phyloP scores from a whole-genome alignment of 352 stramenopile genomes.

The Phytophthora fragariaefolia region DNA sequence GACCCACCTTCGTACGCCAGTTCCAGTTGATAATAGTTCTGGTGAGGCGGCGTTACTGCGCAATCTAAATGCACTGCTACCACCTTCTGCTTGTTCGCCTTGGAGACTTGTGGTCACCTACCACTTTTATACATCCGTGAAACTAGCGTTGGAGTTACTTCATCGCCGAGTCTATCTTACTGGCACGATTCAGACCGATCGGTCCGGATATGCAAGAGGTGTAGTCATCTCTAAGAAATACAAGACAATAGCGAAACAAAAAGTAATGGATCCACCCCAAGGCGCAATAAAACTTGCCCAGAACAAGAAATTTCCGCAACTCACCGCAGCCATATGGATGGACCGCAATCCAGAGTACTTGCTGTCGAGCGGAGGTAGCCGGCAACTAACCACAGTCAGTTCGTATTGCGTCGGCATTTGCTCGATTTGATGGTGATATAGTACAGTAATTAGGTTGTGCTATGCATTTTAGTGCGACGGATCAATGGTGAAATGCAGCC shows the following conservation, averaged over 20 bases:
- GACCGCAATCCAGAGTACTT: slow-evolving; percentile 15
- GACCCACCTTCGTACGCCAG: not conserved
- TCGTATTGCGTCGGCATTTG: slow-evolving; percentile 1
- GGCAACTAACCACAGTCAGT: slow-evolving; percentile 3
- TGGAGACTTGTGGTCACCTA: slow-evolving; percentile 3
- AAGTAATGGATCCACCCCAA: not conserved
- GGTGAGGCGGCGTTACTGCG: not conserved
- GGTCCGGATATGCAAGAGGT: not conserved
- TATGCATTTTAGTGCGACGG: slow-evolving; percentile 4
- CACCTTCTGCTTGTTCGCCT: not conserved
- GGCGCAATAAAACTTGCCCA: slow-evolving; percentile 7
- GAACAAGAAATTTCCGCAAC: slow-evolving; percentile 10
- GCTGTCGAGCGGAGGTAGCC: slow-evolving; percentile 7
- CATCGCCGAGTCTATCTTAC: slow-evolving; percentile 1
- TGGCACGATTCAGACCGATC: not conserved
- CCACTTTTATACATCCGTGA: slow-evolving; percentile 2
- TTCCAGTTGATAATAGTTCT: slow-evolving; percentile 6
- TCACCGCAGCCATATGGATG: slow-evolving; percentile 18
- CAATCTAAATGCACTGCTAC: slow-evolving; percentile 8
- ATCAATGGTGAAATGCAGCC: not conserved
- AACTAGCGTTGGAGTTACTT: slow-evolving; percentile 7
- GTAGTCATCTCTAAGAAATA: not conserved
- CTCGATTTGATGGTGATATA: not conserved
- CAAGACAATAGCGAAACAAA: slow-evolving; percentile 1
- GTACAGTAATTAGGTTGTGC: not conserved